phyloP scores from a whole-genome alignment of 495 filamentous ascomycete species.

The Penicillium malachiteum region DNA sequence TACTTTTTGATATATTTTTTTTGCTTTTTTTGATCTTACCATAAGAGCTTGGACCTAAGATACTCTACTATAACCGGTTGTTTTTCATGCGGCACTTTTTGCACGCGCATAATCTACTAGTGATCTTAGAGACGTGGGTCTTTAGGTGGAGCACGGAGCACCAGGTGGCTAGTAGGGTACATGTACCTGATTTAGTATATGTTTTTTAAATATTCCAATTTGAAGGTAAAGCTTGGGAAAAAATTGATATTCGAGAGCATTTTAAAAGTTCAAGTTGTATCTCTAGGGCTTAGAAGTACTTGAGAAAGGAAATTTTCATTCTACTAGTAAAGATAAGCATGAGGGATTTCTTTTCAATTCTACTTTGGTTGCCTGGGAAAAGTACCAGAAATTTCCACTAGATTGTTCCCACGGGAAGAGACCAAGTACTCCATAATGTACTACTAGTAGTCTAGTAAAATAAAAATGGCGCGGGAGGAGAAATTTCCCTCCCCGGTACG shows the following conservation, averaged over 20 bases:
- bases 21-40: neutral
- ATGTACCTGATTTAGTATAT: neutral
- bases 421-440: no score
- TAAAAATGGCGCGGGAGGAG: neutral
- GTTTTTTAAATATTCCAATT: no score
- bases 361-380: neutral
- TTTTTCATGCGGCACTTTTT: constrained; percentile 8
- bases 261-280: no score
- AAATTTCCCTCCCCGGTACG: neutral
- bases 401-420: no score
- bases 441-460: no score
- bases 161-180: neutral
- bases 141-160: constrained; percentile 11
- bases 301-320: neutral
- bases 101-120: neutral
- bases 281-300: no score
- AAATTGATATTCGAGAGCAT: neutral
- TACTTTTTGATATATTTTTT: constrained; percentile 6
- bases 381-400: no score
- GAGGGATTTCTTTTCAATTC: neutral
- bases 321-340: neutral
- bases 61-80: neutral
- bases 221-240: neutral
- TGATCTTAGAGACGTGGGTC: constrained; percentile 8
- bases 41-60: constrained; percentile 20